A percentile compares a stretch with the other conserved stretches of the same genome.
These are phyloP conservation scores for Mariannaea sp. DNA, from an alignment of 2,329 filamentous ascomycete genomes.

Conservation along the genomic window DNA sequence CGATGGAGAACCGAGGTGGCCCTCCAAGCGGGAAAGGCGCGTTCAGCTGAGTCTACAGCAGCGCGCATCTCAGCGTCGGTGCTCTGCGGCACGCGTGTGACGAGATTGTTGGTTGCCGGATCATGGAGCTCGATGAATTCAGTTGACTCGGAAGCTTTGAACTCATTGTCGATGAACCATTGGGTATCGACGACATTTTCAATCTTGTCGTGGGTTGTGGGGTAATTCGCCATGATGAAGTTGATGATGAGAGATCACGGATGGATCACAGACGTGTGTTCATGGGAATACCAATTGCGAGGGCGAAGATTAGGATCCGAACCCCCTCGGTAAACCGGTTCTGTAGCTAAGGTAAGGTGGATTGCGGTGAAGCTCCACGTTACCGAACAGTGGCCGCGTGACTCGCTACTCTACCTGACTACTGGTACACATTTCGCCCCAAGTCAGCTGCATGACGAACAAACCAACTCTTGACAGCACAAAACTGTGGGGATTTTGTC, in stretches of 20 bases:
- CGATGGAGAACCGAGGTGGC: constrained; percentile 68
- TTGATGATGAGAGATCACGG: constrained; percentile 1
- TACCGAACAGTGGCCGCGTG: neutral
- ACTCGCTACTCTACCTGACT: neutral
- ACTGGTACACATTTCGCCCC: too few species aligned
- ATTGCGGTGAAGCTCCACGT: neutral
- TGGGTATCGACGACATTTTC: constrained; percentile 59
- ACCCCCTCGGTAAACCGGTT: too few species aligned
- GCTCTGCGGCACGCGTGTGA: constrained; percentile 76
- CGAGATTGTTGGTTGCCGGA: constrained; percentile 78
- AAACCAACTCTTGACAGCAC: too few species aligned
- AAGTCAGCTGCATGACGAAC: too few species aligned
- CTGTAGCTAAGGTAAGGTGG: too few species aligned
- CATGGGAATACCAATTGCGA: too few species aligned
- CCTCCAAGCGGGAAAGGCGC: constrained; percentile 71
- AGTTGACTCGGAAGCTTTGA: constrained; percentile 63
- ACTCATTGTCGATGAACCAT: constrained; percentile 76
- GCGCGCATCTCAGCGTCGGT: constrained; percentile 71
- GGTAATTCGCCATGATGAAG: constrained; percentile 24
- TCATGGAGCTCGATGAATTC: constrained; percentile 76
- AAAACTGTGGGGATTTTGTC: too few species aligned
- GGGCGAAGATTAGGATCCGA: too few species aligned
- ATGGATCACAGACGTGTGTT: too few species aligned
- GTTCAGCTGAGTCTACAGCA: constrained; percentile 70
- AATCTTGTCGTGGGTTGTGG: constrained; percentile 33